A percentile compares a stretch with the other conserved stretches of the same genome.
phyloP scores from a whole-genome alignment of 2,329 filamentous ascomycete species.

The Aspergillus sergii region DNA sequence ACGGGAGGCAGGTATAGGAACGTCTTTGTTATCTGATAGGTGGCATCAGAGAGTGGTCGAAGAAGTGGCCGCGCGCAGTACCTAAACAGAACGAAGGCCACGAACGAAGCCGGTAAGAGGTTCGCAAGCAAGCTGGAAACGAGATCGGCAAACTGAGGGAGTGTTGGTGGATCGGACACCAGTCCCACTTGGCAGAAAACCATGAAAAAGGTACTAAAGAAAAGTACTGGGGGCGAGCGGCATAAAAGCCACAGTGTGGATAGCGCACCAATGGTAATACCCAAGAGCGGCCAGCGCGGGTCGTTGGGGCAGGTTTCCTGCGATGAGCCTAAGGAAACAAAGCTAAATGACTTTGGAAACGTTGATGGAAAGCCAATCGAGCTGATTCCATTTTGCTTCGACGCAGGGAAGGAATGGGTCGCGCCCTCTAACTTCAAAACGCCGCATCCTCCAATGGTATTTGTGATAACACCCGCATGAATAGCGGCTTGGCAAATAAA shows the following conservation, averaged over 20 bases:
- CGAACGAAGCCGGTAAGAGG: constrained; percentile 84
- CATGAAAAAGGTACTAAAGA: constrained; percentile 78
- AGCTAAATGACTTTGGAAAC: constrained; percentile 85
- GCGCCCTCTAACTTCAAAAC: constrained; percentile 75
- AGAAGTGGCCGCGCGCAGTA: constrained; percentile 77
- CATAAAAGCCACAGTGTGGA: constrained; percentile 79
- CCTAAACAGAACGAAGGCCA: constrained; percentile 83
- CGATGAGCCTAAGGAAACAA: constrained; percentile 61
- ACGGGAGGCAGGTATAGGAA: constrained; percentile 86
- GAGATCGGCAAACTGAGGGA: constrained; percentile 67
- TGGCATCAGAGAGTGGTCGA: constrained; percentile 62
- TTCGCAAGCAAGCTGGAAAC: constrained; percentile 78
- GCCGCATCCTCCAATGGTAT: constrained; percentile 76
- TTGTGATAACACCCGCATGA: constrained; percentile 76
- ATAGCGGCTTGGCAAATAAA: constrained; percentile 85
- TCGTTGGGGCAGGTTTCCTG: constrained; percentile 70
- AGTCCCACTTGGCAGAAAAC: constrained; percentile 89
- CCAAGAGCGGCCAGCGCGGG: constrained; percentile 80
- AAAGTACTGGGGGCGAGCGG: constrained; percentile 76
- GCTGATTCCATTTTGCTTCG: constrained; percentile 70
- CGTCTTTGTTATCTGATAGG: constrained; percentile 79
- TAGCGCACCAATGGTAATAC: constrained; percentile 78
- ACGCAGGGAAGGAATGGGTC: constrained; percentile 63
- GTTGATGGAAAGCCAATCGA: constrained; percentile 82
- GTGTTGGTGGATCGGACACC: constrained; percentile 80